These are phyloP conservation scores for Didymella glomerata DNA, from an alignment of 2,329 filamentous ascomycete species.

Conservation along the genomic window DNA sequence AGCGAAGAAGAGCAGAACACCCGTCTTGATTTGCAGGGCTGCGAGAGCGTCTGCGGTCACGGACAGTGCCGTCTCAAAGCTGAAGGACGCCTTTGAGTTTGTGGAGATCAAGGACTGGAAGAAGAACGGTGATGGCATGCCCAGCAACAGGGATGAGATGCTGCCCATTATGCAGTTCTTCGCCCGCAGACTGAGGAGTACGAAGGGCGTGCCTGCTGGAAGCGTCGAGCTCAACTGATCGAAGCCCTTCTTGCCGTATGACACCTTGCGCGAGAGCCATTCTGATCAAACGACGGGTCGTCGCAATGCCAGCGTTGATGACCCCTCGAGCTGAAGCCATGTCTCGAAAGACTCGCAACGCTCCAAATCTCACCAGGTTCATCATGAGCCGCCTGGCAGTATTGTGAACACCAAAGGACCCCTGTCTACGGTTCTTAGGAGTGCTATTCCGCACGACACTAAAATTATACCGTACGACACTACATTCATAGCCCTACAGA, in stretches of 20 bases:
- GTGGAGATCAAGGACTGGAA: slow-evolving; percentile 52
- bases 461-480: neutral
- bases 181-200: slow-evolving; percentile 68
- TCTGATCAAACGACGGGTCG: neutral
- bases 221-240: slow-evolving; percentile 58
- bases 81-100: slow-evolving; percentile 70
- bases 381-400: neutral
- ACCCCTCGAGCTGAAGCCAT: neutral
- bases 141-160: slow-evolving; percentile 83
- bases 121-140: slow-evolving; percentile 80
- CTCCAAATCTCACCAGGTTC: neutral
- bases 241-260: neutral
- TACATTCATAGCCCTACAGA: neutral
- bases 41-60: slow-evolving; percentile 63
- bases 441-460: neutral
- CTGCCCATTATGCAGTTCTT: slow-evolving; percentile 88
- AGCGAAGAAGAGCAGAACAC: slow-evolving; percentile 66
- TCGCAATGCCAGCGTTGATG: neutral
- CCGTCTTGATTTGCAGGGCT: slow-evolving; percentile 69
- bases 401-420: neutral
- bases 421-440: neutral
- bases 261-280: neutral
- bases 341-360: neutral
- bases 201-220: slow-evolving; percentile 62
- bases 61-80: slow-evolving; percentile 67